Evolutionary conservation across 202 grass and related monocot species (phyloP).

Genomic region (Elaeis oleifera): DNA sequence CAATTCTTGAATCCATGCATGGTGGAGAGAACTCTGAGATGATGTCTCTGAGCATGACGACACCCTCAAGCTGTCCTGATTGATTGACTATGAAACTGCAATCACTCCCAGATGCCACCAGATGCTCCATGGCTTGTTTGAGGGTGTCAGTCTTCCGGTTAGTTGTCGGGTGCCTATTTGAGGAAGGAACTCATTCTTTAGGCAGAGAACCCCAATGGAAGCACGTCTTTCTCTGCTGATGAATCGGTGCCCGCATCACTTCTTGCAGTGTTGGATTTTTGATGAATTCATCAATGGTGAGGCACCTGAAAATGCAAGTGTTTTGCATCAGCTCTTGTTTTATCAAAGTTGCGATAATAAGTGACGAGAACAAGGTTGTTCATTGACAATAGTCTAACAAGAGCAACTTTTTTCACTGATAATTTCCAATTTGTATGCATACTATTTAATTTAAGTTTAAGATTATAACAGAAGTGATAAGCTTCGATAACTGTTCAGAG

Average conservation of each 20-base stretch:
- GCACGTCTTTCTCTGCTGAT: background rate
- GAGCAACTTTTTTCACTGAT: no score
- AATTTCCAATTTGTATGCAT: no score
- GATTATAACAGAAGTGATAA: no score
- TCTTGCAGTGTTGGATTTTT: slow-evolving; percentile 4
- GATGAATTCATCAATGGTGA: slow-evolving; percentile 32
- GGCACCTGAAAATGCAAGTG: slow-evolving; percentile 20
- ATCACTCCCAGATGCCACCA: slow-evolving; percentile 22
- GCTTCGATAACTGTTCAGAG: no score
- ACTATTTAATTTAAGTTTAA: no score
- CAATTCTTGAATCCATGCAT: slow-evolving; percentile 55
- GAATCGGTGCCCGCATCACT: background rate
- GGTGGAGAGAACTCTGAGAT: slow-evolving; percentile 53
- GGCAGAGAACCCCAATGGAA: slow-evolving; percentile 8
- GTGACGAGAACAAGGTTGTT: background rate
- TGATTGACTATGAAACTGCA: slow-evolving; percentile 38
- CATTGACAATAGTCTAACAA: background rate
- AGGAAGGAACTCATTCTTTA: slow-evolving; percentile 10
- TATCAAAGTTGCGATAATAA: background rate
- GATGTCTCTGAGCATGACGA: slow-evolving; percentile 34
- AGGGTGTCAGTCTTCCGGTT: slow-evolving; percentile 32
- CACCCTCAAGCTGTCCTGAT: slow-evolving; percentile 23
- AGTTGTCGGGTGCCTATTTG: slow-evolving; percentile 1
- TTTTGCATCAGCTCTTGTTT: no score
- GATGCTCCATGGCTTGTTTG: slow-evolving; percentile 43